These are phyloP conservation scores for Diatrype stigma DNA, from an alignment of 2,329 filamentous ascomycete genomes.

Conservation along the genomic window DNA sequence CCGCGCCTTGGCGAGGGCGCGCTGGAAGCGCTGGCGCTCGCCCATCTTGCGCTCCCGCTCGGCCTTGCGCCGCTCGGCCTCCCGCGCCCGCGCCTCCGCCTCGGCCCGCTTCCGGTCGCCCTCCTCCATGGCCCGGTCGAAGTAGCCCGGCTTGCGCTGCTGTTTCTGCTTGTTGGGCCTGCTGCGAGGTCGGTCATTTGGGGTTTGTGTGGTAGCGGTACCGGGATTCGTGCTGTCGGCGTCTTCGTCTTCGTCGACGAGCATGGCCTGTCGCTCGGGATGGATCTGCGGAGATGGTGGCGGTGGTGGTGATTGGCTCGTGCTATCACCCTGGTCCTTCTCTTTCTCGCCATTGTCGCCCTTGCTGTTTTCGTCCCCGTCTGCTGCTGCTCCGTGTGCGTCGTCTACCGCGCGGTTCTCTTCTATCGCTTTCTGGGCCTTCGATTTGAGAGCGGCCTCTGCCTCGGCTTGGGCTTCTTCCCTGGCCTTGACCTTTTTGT, in stretches of 20 bases:
- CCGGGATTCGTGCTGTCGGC: background rate
- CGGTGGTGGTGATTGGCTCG: background rate
- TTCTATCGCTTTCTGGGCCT: slow-evolving; percentile 6
- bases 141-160: slow-evolving; percentile 54
- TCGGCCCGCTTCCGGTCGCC: slow-evolving; percentile 41
- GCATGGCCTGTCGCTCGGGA: slow-evolving; percentile 37
- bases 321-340: too few species aligned
- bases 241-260: slow-evolving; percentile 25
- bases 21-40: slow-evolving; percentile 60
- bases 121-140: slow-evolving; percentile 57
- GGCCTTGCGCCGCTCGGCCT: slow-evolving; percentile 46
- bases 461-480: slow-evolving; percentile 21
- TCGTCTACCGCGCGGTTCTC: slow-evolving; percentile 11
- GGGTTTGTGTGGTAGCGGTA: slow-evolving; percentile 1
- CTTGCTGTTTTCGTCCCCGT: background rate
- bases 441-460: slow-evolving; percentile 10
- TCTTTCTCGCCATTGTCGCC: too few species aligned
- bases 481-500: slow-evolving; percentile 76
- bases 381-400: slow-evolving; percentile 10
- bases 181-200: slow-evolving; percentile 6
- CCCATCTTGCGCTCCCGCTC: slow-evolving; percentile 64
- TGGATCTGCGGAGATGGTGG: slow-evolving; percentile 28
- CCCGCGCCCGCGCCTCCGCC: slow-evolving; percentile 38
- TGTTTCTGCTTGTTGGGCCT: slow-evolving; percentile 32
- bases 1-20: slow-evolving; percentile 68